A percentile compares a stretch with the other conserved stretches of the same genome.
Evolutionary conservation across 805 yeast species (phyloP).

Genomic region (Spathaspora sp.): DNA sequence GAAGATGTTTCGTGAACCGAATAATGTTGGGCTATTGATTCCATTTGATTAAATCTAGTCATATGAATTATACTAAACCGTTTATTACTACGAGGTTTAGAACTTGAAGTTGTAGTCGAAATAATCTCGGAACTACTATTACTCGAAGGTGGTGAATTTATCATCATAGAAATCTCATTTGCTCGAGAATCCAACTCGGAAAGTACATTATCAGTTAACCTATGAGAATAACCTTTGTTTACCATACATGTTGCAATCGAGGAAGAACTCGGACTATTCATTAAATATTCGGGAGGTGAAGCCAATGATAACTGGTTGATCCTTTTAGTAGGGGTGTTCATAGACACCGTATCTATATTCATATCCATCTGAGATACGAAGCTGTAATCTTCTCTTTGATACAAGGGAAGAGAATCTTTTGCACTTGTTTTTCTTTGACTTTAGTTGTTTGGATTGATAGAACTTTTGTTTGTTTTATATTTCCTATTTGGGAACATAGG

Average conservation of each 20-base stretch:
- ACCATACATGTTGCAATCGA: conserved; percentile 25
- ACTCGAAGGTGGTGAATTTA: neutral
- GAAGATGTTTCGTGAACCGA: conserved; percentile 24
- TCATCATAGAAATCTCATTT: conserved; percentile 24
- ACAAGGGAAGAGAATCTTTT: neutral
- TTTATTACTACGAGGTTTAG: conserved; percentile 14
- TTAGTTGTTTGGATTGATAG: neutral
- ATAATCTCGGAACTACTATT: neutral
- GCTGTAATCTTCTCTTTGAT: neutral
- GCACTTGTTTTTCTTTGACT: neutral
- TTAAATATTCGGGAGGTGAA: conserved; percentile 14
- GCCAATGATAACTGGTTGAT: conserved; percentile 28
- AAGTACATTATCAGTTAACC: conserved; percentile 42
- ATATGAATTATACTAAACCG: conserved; percentile 32
- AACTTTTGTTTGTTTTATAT: neutral
- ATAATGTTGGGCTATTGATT: conserved; percentile 46
- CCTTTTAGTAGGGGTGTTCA: conserved; percentile 40
- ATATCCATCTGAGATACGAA: neutral
- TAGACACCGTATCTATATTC: conserved; percentile 10
- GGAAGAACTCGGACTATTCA: conserved; percentile 2
- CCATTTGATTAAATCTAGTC: conserved; percentile 41
- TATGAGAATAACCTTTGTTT: conserved; percentile 45
- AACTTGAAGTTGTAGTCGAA: neutral
- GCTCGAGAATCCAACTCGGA: conserved; percentile 43
- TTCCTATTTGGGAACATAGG: neutral